Evolutionary conservation across 2,329 filamentous ascomycete species (phyloP), one percentile per base, ranked within the genome.

Genomic region (Hirsutella minnesotensis): DNA sequence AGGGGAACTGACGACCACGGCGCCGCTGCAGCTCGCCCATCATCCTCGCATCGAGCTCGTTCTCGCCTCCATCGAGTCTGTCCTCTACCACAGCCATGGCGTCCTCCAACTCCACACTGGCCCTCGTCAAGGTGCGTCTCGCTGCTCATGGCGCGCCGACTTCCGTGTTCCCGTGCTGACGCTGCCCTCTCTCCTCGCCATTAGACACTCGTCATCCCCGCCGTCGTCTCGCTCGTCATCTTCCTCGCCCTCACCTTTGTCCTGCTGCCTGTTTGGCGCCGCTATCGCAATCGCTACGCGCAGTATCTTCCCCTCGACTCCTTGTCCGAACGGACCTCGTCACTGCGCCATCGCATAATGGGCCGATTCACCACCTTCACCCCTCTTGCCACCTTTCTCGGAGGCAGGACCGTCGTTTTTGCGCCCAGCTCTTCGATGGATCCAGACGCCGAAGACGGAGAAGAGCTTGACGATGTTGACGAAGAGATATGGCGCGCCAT

Each of bases 261-360:
- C 52, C 54, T 86, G 47, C 56, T 85, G 21, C 84, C 84, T 2
- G 56, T 83, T 46, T 84, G 83, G 74, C 79, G 77, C 39, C 75
- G 72, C 44, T 84, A 86, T 60, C 79, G 76, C 49, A 73, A 72
- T 51, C 77, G 82, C 46, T 87, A 87, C 60, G 74, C 77, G 55
- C 79, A 85, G 47, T 88, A 88, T 56, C 74, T 87, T 2, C 83
- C 83, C 1, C 63, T 87, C 49, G 73, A 83, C 47, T 67, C 70
- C 27, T 75, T 83, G 46, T 75, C 75, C 19, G 73, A 67, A 40
- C 72, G 72, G 40, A 80, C 73, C 5, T 63, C 66, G 8, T 66
- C 77, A 47, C 51, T 79, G 20, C 70, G 77, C 22, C 63, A 72
- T 39, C 67, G 75, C 47, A 53, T 77, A 47, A 48, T 54, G n/a